phyloP scores from a whole-genome alignment of 805 yeast genomes.

The Yamadazyma nakazawae region DNA sequence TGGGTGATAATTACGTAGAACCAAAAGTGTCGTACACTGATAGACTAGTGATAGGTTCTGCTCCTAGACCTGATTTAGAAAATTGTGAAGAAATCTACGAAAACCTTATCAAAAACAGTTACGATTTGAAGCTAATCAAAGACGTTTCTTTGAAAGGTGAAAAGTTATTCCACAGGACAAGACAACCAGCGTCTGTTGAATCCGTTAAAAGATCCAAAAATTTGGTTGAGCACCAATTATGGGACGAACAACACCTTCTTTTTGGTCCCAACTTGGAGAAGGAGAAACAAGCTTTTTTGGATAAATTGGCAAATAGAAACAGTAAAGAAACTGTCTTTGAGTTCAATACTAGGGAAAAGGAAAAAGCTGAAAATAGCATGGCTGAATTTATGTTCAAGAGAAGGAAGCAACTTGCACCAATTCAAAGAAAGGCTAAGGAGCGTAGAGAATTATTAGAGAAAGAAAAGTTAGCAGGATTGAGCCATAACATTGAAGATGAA shows the following conservation, averaged over 20 bases:
- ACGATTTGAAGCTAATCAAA: constrained; percentile 61
- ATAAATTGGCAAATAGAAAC: constrained; percentile 62
- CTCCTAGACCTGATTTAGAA: constrained; percentile 74
- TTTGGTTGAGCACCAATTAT: constrained; percentile 58
- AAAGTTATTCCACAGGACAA: constrained; percentile 76
- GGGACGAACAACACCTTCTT: constrained; percentile 85
- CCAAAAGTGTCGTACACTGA: constrained; percentile 70
- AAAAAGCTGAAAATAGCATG: constrained; percentile 55
- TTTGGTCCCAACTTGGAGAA: constrained; percentile 74
- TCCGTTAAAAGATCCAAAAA: constrained; percentile 85
- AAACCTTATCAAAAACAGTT: constrained; percentile 55
- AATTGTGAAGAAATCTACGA: constrained; percentile 68
- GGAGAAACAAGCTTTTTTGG: constrained; percentile 71
- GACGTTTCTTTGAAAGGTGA: constrained; percentile 86
- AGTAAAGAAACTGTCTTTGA: constrained; percentile 93
- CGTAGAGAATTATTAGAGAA: constrained; percentile 62
- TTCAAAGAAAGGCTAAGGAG: constrained; percentile 76
- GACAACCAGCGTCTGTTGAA: constrained; percentile 82
- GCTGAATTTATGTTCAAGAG: constrained; percentile 82
- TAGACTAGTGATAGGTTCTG: constrained; percentile 76
- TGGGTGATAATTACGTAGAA: constrained; percentile 41
- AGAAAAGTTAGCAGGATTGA: constrained; percentile 72
- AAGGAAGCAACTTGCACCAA: constrained; percentile 83
- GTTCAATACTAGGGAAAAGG: constrained; percentile 50
- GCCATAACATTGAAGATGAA: constrained; percentile 73